Evolutionary conservation across 768 basidiomycete species (phyloP), one percentile per base, ranked within the genome.

Genomic region (Boletus subparvulus): DNA sequence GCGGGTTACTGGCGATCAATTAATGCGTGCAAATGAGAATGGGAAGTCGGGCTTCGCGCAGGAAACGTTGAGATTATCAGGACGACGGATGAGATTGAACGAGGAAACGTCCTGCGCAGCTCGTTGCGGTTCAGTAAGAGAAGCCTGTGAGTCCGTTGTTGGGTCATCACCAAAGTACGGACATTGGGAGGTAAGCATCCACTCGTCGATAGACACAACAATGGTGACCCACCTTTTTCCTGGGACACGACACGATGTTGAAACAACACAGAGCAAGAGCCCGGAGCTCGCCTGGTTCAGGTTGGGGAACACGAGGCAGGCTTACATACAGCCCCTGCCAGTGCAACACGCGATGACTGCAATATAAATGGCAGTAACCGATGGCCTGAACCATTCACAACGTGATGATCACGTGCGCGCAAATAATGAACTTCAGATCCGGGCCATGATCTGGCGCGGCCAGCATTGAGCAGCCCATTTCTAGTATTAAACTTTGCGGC

Each of bases 261-360:
- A 36, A 56, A 62, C 59, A 56, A 60, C 59, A 19, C 62, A 67
- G 55, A 56, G 59, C 55, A 57, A 58, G 59, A 59, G 54, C 59
- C 45, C 61, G 63, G 59, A 70, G 53, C 50, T 61, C 52, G 60
- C 63, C 49, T 63, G 50, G 62, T 67, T 69, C 61, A 47, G 55
- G 52, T 65, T 60, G 59, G 58, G 54, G 45, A 37, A 61, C 69
- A 71, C 69, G 70, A 67, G 69, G 69, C 62, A 48, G 42, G 65
- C 67, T 69, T 68, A 68, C 65, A 68, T 64, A 67, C 57, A 45
- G 39, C 17, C 35, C 44, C 35, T 47, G 58, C 46, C 41, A 30
- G 48, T 33, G 32, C 45, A 52, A 55, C 58, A 63, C 57, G 61
- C 54, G 63, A 51, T 47, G 48, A 24, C 28, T 14, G 32, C 46